A percentile compares a stretch with the other conserved stretches of the same genome.
Conservation (phyloP, 192 early-diverging fungal species). For the Backusella luteola region DNA sequence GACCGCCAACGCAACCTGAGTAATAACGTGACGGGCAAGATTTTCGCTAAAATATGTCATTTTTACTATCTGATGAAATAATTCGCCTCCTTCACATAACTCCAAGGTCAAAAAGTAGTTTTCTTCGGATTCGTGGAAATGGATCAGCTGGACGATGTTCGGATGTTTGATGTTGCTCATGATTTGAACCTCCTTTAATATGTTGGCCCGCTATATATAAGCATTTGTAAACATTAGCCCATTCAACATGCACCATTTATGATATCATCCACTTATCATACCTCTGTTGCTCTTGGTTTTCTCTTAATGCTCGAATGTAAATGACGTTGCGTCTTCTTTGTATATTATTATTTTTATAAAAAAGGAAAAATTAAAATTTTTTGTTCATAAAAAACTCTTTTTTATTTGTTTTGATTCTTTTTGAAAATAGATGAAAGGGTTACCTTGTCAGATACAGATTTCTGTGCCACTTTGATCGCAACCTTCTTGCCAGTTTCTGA, state of each 20-base stretch:
- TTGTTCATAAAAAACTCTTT: background rate
- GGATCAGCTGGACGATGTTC: constrained; percentile 73
- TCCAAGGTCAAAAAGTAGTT: constrained; percentile 82
- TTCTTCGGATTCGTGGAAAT: constrained; percentile 72
- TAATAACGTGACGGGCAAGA: constrained; percentile 75
- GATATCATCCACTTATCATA: constrained; percentile 7
- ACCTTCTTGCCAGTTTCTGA: constrained; percentile 62
- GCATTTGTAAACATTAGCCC: background rate
- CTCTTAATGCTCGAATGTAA: constrained; percentile 16
- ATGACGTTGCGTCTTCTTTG: background rate
- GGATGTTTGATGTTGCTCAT: constrained; percentile 74
- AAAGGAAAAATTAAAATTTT: background rate
- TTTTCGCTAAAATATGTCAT: constrained; percentile 82
- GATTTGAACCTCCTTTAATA: constrained; percentile 86
- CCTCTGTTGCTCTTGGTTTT: constrained; percentile 23
- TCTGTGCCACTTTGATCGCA: constrained; percentile 85
- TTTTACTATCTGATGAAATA: constrained; percentile 84
- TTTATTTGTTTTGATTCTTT: background rate
- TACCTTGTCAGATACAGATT: constrained; percentile 61
- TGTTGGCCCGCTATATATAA: constrained; percentile 60
- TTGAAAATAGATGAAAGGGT: constrained; percentile 24
- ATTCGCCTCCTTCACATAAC: constrained; percentile 81
- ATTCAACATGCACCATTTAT: background rate
- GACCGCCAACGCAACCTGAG: constrained; percentile 82
- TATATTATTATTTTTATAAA: background rate